These are phyloP conservation scores for Sphaceloma murrayae DNA, from an alignment of 2,329 filamentous ascomycete genomes.

Conservation along the genomic window DNA sequence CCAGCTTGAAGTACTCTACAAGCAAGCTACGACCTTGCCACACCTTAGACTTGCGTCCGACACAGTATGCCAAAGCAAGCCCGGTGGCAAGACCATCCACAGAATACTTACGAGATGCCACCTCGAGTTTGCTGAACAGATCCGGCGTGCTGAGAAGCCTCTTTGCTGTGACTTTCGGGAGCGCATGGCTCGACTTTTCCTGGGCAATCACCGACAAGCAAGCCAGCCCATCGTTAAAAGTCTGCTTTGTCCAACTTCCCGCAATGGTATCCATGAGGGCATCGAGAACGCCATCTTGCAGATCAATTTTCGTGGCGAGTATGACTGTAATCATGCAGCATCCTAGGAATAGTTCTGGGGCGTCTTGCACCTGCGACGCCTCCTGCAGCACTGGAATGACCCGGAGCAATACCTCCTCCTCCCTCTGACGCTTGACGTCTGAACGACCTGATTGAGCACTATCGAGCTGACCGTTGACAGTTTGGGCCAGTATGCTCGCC, in stretches of 20 bases:
- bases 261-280: conserved; percentile 85
- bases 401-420: conserved; percentile 64
- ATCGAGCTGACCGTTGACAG: conserved; percentile 73
- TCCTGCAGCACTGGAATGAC: conserved; percentile 64
- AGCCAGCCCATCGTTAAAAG: conserved; percentile 61
- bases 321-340: conserved; percentile 88
- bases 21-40: background rate
- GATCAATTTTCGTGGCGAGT: conserved; percentile 68
- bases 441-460: conserved; percentile 63
- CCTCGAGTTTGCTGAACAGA: conserved; percentile 3
- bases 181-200: conserved; percentile 58
- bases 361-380: conserved; percentile 64
- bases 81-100: conserved; percentile 8
- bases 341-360: conserved; percentile 70
- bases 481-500: conserved; percentile 79
- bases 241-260: conserved; percentile 64
- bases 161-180: conserved; percentile 62
- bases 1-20: background rate
- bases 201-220: conserved; percentile 76
- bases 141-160: conserved; percentile 37
- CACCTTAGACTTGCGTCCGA: conserved; percentile 3
- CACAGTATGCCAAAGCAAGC: conserved; percentile 2
- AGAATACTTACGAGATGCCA: conserved; percentile 1
- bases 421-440: conserved; percentile 67
- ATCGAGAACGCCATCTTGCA: conserved; percentile 71